Base-by-base conservation (phyloP, 192 early-diverging fungal genomes). In the Coemansia sp. region DNA sequence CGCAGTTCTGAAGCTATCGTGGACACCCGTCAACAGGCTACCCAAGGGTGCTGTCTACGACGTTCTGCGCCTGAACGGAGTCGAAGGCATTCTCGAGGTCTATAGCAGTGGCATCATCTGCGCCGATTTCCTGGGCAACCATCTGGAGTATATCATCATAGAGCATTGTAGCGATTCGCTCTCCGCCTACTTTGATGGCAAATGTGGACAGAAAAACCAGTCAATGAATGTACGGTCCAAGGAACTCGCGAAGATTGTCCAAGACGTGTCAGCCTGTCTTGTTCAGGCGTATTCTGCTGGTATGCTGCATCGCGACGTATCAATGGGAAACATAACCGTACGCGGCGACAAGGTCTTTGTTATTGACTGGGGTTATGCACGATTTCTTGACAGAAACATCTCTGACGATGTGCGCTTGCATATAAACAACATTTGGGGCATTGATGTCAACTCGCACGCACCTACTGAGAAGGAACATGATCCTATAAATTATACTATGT, bases 361-460 rank as follows among this genome's bases (percentile, higher is more conserved):
- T 0, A 72, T 72, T 16, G 64, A 67, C 52, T 72, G 71, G 65
- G 71, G 65, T 1, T 66, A 52, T 42, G 66, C 57, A 3, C 45
- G 46, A 18, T 6, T 40, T 18, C 16, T 48, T 19, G 5, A 21
- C 15, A 13, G 12, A 15, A 12, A 11, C 10, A 22, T 6, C 7
- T 22, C 19, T 1, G 51, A 41, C 26, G 1, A 26, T 26, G 26
- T 26, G 0, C 26, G 26, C 26, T 26, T 3, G 26, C 26, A 26
- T 26, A 26, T 26, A 26, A 26, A 26, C 26, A 26, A 26, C 26
- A 26, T 26, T 3, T 26, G 26, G 26, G 26, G 26, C 26, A 26
- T 26, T 26, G 26, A 26, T 26, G 26, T 26, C 12, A 47, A 47
- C 10, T 11, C 10, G 10, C 12, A 15, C 12, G 0, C 16, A 15